Conservation (phyloP, 2,329 filamentous ascomycete species). For the Hortaea sp. region DNA sequence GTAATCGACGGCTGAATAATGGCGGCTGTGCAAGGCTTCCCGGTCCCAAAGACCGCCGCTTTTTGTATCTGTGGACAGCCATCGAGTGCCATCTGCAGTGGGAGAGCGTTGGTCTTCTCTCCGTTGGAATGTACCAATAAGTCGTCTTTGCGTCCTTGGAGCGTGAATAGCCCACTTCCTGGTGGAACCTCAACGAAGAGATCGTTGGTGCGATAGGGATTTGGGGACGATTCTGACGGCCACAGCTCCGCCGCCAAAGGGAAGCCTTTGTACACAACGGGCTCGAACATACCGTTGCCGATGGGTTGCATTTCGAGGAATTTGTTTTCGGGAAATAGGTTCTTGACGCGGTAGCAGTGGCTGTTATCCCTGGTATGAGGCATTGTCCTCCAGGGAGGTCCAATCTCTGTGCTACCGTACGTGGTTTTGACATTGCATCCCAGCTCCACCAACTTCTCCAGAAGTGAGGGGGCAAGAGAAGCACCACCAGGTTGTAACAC, state of each 20-base stretch:
- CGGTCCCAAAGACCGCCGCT: slow-evolving; percentile 22
- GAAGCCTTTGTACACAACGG: slow-evolving; percentile 1
- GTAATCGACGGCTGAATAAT: slow-evolving; percentile 18
- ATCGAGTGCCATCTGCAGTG: slow-evolving; percentile 4
- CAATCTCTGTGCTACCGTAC: slow-evolving; percentile 1
- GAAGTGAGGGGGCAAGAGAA: background rate
- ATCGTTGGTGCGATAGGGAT: slow-evolving; percentile 1
- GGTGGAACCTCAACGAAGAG: background rate
- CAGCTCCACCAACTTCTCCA: background rate
- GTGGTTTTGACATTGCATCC: slow-evolving; percentile 1
- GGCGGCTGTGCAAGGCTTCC: slow-evolving; percentile 18
- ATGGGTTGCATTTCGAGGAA: background rate
- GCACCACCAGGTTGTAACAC: slow-evolving; percentile 1
- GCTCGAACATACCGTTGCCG: background rate
- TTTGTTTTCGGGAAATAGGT: background rate
- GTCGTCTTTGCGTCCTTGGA: slow-evolving; percentile 17
- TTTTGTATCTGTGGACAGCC: slow-evolving; percentile 17
- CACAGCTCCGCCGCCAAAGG: slow-evolving; percentile 1
- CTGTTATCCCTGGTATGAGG: background rate
- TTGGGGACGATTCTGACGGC: background rate
- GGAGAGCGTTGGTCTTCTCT: slow-evolving; percentile 18
- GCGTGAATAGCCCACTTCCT: background rate
- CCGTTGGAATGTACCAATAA: slow-evolving; percentile 20
- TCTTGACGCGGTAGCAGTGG: slow-evolving; percentile 1
- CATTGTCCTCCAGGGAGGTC: background rate